Evolutionary conservation across 352 stramenopile species (phyloP).

Genomic region (Pythium pyrilobum): DNA sequence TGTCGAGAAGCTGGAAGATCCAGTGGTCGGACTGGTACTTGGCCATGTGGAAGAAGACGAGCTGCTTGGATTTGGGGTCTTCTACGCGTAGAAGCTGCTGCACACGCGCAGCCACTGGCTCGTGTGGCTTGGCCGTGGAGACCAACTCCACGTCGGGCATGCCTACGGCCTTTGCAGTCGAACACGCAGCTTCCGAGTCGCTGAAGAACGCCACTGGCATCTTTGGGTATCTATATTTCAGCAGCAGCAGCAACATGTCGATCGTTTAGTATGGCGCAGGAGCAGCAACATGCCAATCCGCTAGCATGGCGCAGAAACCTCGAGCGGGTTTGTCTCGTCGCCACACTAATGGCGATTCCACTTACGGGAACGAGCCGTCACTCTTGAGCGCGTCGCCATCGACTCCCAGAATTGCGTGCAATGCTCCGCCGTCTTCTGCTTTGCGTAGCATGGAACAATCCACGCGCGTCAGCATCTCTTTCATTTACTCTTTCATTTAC

Average conservation of each 20-base stretch:
- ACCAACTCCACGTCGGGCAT: conserved; percentile 30
- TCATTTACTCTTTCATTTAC: too few species aligned
- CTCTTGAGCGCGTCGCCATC: conserved; percentile 14
- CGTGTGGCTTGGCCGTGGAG: background rate
- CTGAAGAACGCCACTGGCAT: conserved; percentile 63
- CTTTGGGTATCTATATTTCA: conserved; percentile 39
- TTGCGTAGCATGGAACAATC: background rate
- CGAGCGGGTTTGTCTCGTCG: too few species aligned
- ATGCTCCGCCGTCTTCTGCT: conserved; percentile 15
- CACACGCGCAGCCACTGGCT: conserved; percentile 14
- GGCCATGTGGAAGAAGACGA: conserved; percentile 54
- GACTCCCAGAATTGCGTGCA: conserved; percentile 31
- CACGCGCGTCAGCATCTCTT: background rate
- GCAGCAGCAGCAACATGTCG: background rate
- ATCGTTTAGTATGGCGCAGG: too few species aligned
- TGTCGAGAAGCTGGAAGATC: conserved; percentile 34
- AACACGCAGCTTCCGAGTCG: conserved; percentile 25
- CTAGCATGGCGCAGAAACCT: too few species aligned
- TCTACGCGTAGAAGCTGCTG: conserved; percentile 25
- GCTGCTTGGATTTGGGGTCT: conserved; percentile 29
- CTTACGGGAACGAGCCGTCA: conserved; percentile 21
- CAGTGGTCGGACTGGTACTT: conserved; percentile 28
- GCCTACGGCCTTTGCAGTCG: conserved; percentile 26
- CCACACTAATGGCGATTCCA: too few species aligned
- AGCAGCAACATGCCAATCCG: too few species aligned